Conservation (phyloP, 176 grass and related monocot species). For the maize (Zea mays) region Zm-B73-REFERENCE-NAM-5.0 NC_050104.1:30087501-30088000, state of each 20-base stretch:
- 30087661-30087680: no score
- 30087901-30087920: conserved; percentile 27
- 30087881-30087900: conserved; percentile 4
- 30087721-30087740: no score
- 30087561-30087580: not conserved
- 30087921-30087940: not conserved
- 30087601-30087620: no score
- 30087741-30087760: no score
- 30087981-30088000: conserved; percentile 25
- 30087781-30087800: conserved; percentile 3
- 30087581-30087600: not conserved
- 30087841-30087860: conserved; percentile 29
- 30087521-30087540: not conserved
- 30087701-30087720: no score
- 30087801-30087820: conserved; percentile 40
- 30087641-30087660: no score
- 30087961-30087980: conserved; percentile 7
- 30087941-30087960: not conserved
- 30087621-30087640: no score
- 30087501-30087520: conserved; percentile 12
- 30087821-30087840: conserved; percentile 36
- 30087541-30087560: conserved; percentile 17
- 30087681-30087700: no score
- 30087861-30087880: conserved; percentile 34
- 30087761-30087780: not conserved